Conservation (phyloP, 208 protist genomes). For the Leishmania mexicana region DNA sequence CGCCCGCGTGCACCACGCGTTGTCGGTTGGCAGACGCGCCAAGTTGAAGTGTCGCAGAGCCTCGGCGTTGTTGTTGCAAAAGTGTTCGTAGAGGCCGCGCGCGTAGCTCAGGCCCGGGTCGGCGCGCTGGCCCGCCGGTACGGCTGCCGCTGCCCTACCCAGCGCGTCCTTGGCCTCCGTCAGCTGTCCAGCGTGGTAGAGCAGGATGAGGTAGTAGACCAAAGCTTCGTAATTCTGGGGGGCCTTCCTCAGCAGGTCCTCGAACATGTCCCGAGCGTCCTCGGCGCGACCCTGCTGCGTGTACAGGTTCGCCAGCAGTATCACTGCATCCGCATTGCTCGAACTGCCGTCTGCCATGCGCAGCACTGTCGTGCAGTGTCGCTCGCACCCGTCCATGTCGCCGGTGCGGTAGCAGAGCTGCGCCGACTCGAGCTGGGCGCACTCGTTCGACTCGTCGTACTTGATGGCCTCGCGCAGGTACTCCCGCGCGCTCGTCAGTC, state of each 20-base stretch:
- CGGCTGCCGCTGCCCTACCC: conserved; percentile 47
- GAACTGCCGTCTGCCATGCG: conserved; percentile 69
- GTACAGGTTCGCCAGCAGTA: conserved; percentile 95
- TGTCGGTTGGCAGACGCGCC: conserved; percentile 74
- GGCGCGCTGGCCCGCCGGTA: conserved; percentile 41
- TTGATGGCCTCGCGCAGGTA: conserved; percentile 88
- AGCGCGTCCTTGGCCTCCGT: conserved; percentile 53
- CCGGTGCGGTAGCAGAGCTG: conserved; percentile 72
- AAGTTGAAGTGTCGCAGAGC: conserved; percentile 92
- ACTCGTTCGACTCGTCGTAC: conserved; percentile 82
- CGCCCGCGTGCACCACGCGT: conserved; percentile 82
- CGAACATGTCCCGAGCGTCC: conserved; percentile 86
- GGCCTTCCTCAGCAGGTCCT: conserved; percentile 81
- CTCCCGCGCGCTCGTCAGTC: conserved; percentile 62
- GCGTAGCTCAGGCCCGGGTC: conserved; percentile 86
- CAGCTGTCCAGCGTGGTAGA: conserved; percentile 65
- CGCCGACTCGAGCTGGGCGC: conserved; percentile 78
- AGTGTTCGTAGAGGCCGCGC: conserved; percentile 80
- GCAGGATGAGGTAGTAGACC: conserved; percentile 82
- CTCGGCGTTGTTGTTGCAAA: conserved; percentile 78
- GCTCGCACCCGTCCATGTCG: conserved; percentile 90
- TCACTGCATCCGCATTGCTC: conserved; percentile 84
- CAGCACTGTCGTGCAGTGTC: conserved; percentile 88
- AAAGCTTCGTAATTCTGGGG: conserved; percentile 92
- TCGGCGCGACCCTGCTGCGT: conserved; percentile 79